phyloP scores from a whole-genome alignment of 2,329 filamentous ascomycete genomes.

The Xylaria multiplex region DNA sequence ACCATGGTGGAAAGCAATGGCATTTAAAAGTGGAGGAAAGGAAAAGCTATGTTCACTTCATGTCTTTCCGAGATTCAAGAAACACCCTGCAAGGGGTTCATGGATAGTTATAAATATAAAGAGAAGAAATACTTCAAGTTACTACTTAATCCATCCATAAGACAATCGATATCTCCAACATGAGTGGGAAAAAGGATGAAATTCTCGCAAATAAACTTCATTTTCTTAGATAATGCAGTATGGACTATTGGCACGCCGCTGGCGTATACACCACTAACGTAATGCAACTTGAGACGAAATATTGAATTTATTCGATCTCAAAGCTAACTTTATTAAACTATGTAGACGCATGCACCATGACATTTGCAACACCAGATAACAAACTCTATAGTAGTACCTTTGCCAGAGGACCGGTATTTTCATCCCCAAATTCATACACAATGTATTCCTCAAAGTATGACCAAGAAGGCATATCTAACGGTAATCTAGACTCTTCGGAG shows the following conservation, averaged over 20 bases:
- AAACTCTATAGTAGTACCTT: background rate
- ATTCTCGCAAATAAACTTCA: no score
- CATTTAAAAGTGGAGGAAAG: background rate
- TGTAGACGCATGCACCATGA: background rate
- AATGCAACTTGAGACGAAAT: background rate
- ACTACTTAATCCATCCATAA: background rate
- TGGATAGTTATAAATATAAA: slow-evolving; percentile 9
- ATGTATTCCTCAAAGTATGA: background rate
- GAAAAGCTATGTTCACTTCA: background rate
- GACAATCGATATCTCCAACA: no score
- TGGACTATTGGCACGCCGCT: no score
- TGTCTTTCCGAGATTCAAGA: slow-evolving; percentile 4
- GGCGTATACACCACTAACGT: no score
- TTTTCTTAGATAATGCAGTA: no score
- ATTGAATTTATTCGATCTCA: background rate
- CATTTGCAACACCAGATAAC: background rate
- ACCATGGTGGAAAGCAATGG: slow-evolving; percentile 1
- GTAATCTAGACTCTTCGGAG: background rate
- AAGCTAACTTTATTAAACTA: background rate
- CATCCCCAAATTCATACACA: background rate
- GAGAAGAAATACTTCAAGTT: background rate
- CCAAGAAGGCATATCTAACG: no score
- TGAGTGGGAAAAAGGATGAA: no score
- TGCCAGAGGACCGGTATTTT: no score
- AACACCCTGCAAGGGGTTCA: background rate